These are phyloP conservation scores for Lichtheimia corymbifera DNA, from an alignment of 371 early-diverging fungal species.

Conservation along the genomic window DNA sequence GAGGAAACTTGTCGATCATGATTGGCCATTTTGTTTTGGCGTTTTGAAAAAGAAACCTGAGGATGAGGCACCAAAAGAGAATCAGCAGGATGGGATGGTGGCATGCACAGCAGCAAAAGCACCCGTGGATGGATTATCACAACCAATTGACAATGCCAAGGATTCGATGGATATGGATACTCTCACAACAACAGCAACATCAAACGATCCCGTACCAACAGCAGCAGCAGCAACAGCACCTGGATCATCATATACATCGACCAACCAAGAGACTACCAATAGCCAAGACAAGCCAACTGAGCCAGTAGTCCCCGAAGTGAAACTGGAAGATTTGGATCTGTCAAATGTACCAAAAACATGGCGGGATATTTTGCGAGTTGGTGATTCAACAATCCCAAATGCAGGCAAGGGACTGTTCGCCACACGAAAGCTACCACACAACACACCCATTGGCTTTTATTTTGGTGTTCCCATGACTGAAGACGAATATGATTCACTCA, in stretches of 20 bases:
- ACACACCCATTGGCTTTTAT: slow-evolving; percentile 78
- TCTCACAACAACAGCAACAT: too few relatives aligned
- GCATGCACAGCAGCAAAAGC: too few relatives aligned
- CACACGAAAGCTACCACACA: slow-evolving; percentile 62
- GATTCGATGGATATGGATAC: too few relatives aligned
- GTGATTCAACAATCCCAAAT: slow-evolving; percentile 21
- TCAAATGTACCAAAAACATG: slow-evolving; percentile 37
- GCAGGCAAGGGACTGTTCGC: slow-evolving; percentile 79
- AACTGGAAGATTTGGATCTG: slow-evolving; percentile 26
- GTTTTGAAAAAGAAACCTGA: slow-evolving; percentile 19
- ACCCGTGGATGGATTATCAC: too few relatives aligned
- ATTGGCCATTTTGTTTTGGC: slow-evolving; percentile 86
- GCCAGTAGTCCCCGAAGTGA: slow-evolving; percentile 2
- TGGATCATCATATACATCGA: neutral
- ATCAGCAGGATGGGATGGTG: too few relatives aligned
- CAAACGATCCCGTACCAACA: too few relatives aligned
- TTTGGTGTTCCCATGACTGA: slow-evolving; percentile 90
- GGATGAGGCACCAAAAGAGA: neutral
- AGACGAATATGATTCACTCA: slow-evolving; percentile 80
- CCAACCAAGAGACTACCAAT: neutral
- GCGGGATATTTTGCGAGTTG: slow-evolving; percentile 52
- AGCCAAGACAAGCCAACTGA: neutral
- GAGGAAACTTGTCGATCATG: slow-evolving; percentile 60
- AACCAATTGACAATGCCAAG: too few relatives aligned
- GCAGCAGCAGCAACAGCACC: too few relatives aligned